Base-by-base conservation (phyloP, 2,329 filamentous ascomycete genomes). In the Colletotrichum tofieldiae region DNA sequence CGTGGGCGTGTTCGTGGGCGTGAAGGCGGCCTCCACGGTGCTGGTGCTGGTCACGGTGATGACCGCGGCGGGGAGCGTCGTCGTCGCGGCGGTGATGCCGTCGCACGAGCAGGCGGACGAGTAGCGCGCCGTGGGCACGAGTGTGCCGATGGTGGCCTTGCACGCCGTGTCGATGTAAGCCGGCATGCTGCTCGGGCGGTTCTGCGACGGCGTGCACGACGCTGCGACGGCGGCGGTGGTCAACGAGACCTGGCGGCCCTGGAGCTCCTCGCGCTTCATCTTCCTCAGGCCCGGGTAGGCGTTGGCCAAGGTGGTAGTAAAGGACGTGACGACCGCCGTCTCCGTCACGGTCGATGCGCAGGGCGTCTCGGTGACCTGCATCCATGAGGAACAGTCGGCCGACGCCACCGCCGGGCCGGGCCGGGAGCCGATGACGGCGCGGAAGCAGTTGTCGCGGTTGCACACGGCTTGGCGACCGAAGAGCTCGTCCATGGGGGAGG, bases 51-150 rank as follows among this genome's bases (percentile, higher is more conserved):
- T 84, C 43, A 78, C 77, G 29, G 83, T 85, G 47, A 78, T 76
- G 65, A 83, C 85, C 23, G 83, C 79, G 43, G 75, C 76, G 20
- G 81, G 73, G 49, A 80, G 82, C 5, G 83, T 84, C 67, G 78
- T 80, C 26, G 81, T 78, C n/a, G 76, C 68, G 47, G 78, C 78
- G 41, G 82, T 84, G 76, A 86, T 79, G 63, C 83, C 83, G 78
- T 80, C 85, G 81, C 84, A 86, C 64, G 78, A 79, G 81, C 84
- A 86, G 63, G 81, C 84, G 41, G 83, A 82, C 32, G 82, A 77
- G 78, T 84, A 85, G 49, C 65, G 65, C 26, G 65, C 65, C 56
- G 65, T 62, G 26, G 65, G 65, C 14, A 20, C 65, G 20, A 67
- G 65, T 18, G 65, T 54, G 8, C 65, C 65, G n/a, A 67, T 35